Base-by-base conservation (phyloP, 352 stramenopile species). In the Phytophthora constricta region DNA sequence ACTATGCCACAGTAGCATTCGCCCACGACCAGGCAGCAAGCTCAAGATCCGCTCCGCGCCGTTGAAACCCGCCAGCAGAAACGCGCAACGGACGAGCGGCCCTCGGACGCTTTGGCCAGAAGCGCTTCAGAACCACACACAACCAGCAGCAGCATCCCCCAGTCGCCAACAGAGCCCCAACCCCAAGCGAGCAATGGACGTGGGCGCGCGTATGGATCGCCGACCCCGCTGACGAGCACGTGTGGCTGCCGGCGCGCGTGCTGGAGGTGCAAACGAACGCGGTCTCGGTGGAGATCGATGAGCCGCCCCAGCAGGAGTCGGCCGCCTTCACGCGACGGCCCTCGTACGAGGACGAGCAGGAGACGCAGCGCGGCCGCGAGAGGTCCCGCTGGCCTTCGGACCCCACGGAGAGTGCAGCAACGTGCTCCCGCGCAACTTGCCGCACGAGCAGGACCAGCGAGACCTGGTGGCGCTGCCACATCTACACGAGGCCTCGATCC, bases 391-490 rank as follows among this genome's bases (percentile, higher is more conserved):
- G 3, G 39, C 56, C 33, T 68, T 77, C 45, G 71, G 47, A 9
- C n/a, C 61, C 19, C 70, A 67, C 4, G 82, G 85, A 26, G 84
- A 91, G 42, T 90, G 76, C 54, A 62, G 56, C 37, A 93, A 93
- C 64, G 80, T 93, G 43, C 61, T 96, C 22, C 79, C 89, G 5
- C 84, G 84, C 43, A 93, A 96, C 64, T 72, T 80, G 50, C 61
- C 61, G 23, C 72, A 82, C 11, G 79, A 92, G 41, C 77, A 90
- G 46, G 84, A 92, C 53, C 82, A 88, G 56, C 80, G 73, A 37
- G 86, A 96, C 61, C 78, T 96, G 31, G 86, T 93, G 52, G 72
- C 81, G 61, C 73, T 95, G 11, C 84, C 89, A n/a, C 89, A 96
- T 63, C 70, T 96, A 23, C 89, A 96, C 53, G 89, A 95, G 53